Conservation (phyloP, 1,284 basidiomycete genomes). For the Cutaneotrichosporon daszewskae region DNA sequence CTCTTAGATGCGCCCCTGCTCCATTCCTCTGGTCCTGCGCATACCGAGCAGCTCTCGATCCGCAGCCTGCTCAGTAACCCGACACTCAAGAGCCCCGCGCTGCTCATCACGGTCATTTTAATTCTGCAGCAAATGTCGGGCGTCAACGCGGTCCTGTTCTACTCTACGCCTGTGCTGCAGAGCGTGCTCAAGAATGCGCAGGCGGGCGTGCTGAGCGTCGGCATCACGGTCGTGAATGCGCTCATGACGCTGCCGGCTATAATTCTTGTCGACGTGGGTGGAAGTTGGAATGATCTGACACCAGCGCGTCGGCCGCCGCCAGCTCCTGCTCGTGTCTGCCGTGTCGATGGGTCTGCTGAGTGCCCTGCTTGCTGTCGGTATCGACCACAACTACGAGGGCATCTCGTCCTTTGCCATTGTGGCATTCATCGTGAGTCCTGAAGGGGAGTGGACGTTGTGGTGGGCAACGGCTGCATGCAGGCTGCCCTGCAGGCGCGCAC, state of each 20-base stretch:
- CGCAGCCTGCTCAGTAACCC: conserved; percentile 50
- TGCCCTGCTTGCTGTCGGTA: conserved; percentile 62
- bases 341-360: conserved; percentile 65
- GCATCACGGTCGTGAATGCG: conserved; percentile 65
- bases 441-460: no score
- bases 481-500: no score
- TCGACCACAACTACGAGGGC: conserved; percentile 58
- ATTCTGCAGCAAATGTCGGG: conserved; percentile 72
- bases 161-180: conserved; percentile 78
- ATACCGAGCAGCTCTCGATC: conserved; percentile 40
- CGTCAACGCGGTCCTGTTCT: conserved; percentile 77
- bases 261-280: conserved; percentile 69
- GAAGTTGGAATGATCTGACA: background rate
- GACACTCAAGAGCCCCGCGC: conserved; percentile 62
- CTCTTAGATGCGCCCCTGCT: conserved; percentile 30
- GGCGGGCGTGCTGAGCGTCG: conserved; percentile 51
- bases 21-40: conserved; percentile 25
- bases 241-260: conserved; percentile 76
- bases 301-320: conserved; percentile 46
- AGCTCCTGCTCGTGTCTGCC: conserved; percentile 48
- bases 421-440: conserved; percentile 68
- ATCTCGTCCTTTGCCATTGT: conserved; percentile 72
- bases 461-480: no score
- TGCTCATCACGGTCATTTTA: conserved; percentile 67
- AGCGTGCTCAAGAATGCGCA: conserved; percentile 69